Evolutionary conservation across 1,284 basidiomycete genomes (phyloP), one percentile per base, ranked within the genome.

Genomic region (Ganoderma lucidum): DNA sequence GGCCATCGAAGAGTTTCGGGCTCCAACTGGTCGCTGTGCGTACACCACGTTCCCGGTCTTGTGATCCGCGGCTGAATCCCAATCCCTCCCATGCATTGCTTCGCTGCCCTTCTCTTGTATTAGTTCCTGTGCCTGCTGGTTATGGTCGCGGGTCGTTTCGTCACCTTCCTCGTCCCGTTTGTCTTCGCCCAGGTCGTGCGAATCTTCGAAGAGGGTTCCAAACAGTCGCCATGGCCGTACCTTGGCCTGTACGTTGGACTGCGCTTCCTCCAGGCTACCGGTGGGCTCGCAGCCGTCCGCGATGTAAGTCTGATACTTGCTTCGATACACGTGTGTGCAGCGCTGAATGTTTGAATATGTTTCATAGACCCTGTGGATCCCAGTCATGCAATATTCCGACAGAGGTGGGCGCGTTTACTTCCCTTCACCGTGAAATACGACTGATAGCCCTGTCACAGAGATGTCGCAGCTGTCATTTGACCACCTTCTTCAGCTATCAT

Each of bases 361-460:
- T 61, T 70, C 70, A 9, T 68, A 93, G 90, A 80, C 83, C 56
- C 83, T 94, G 15, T 93, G 94, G 93, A 87, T 91, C 14, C 94
- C 95, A 2, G 92, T 97, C 37, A 93, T 96, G 88, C 94, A 96
- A 81, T 94, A 91, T 78, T 95, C 92, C 0, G 92, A 93, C 76
- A 81, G 90, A 75, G 87, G 87, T 86, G 73, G 42, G 62, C 58
- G 6, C 42, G 35, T 12, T 23, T 14, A 28, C 6, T 3, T 35
- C 42, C 5, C 10, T 62, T n/a, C 32, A 19, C 42, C 1, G 19
- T 37, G 45, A 45, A 42, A 53, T 53, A 8, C 42, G 58, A 9
- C 65, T 68, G 55, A 64, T 28, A 15, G 3, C 12, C n/a, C 58
- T 28, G 53, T 6, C 68, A 15, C 70, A 91, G 88, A 92, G 78